Evolutionary conservation across 2,329 filamentous ascomycete genomes (phyloP), one percentile per base, ranked within the genome.

Genomic region (Clonostachys rhizophaga): DNA sequence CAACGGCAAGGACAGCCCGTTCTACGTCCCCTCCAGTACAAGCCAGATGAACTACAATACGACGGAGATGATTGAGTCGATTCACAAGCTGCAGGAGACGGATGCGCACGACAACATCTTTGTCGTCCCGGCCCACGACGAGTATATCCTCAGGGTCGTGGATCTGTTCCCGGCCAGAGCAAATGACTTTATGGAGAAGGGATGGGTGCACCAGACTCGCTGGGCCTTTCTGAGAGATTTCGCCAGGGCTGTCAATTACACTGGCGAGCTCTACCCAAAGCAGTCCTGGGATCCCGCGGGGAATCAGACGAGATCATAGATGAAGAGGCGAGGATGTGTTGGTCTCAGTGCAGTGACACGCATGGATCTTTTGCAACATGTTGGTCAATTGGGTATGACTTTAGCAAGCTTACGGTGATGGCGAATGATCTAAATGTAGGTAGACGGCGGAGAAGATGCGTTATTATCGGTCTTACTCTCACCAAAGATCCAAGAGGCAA

Each of bases 81-180:
- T 52, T 12, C 43, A 46, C 10, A 47, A 42, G 34, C 34, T 58
- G 12, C 45, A 54, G 37, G 47, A 53, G 30, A 39, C 55, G 4
- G 58, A 63, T 47, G 55, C 52, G 8, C 24, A 51, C 7, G 54
- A 56, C 2, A 50, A 60, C 14, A 44, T 62, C 1, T 54, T 59
- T 18, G 50, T 58, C 5, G 44, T 58, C 16, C 47, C 55, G 4
- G 57, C 58, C 17, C 58, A 63, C 39, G 58, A 63, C 18, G 34
- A 43, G 4, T 48, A 55, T 4, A 43, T 60, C 2, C 12, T 40
- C 5, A 52, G 50, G 5, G 47, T 45, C 16, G 50, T 52, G 34
- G 54, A 53, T 43, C 53, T 50, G 47, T 60, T 52, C 52, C 63
- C 52, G 6, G 30, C 41, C 40, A 54, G 36, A 30, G 51, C 50